A percentile compares a stretch with the other conserved stretches of the same genome.
phyloP scores from a whole-genome alignment of 257 asterid genomes.

The Penstemon eatonii region DNA sequence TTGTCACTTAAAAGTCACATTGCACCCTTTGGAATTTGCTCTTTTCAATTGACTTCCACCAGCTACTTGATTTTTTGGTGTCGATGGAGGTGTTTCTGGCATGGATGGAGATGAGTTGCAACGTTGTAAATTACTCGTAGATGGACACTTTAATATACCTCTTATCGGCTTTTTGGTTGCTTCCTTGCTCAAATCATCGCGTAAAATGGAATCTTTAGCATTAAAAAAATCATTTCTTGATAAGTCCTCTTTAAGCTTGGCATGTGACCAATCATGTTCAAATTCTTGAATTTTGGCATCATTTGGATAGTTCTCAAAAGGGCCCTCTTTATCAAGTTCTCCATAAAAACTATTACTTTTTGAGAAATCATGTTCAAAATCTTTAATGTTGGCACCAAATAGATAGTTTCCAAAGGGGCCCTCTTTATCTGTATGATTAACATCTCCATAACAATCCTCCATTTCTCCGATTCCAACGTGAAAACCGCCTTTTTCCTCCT shows the following conservation, averaged over 20 bases:
- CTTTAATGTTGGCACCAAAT: background rate
- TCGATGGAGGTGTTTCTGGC: slow-evolving; percentile 24
- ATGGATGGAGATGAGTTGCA: slow-evolving; percentile 26
- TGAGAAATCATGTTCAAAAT: background rate
- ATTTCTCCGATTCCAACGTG: no score
- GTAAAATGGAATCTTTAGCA: background rate
- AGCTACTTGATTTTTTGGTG: slow-evolving; percentile 12
- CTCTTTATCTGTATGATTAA: no score
- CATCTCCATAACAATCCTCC: no score
- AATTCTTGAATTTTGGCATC: no score
- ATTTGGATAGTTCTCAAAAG: background rate
- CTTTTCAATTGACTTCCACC: slow-evolving; percentile 35
- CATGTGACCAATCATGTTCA: no score
- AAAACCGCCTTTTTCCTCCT: no score
- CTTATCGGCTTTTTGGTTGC: slow-evolving; percentile 39
- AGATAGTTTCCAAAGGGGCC: background rate
- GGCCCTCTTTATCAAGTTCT: background rate
- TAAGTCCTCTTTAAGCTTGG: no score
- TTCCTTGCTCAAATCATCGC: slow-evolving; percentile 32
- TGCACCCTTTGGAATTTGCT: slow-evolving; percentile 74
- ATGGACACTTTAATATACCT: slow-evolving; percentile 65
- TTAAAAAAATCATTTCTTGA: background rate
- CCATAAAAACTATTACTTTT: background rate
- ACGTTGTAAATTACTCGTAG: slow-evolving; percentile 27
- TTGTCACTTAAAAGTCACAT: slow-evolving; percentile 50